These are phyloP conservation scores for Teratosphaeriaceae sp. DNA, from an alignment of 2,329 filamentous ascomycete species.

Conservation along the genomic window DNA sequence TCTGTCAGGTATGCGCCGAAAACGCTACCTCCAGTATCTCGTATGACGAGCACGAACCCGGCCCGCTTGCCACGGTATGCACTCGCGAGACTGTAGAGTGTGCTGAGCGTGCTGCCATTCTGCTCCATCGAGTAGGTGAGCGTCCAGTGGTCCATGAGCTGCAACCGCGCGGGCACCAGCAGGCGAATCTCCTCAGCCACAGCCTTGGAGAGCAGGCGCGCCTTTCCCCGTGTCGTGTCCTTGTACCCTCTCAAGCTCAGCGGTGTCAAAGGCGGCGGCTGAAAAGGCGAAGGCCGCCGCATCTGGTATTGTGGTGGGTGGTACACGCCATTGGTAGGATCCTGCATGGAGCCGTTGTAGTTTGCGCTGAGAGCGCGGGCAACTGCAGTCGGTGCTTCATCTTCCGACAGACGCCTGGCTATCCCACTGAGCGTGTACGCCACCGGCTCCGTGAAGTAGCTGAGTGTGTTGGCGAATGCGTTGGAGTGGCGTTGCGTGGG, in stretches of 20 bases:
- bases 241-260: constrained; percentile 63
- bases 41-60: constrained; percentile 84
- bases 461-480: constrained; percentile 26
- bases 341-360: constrained; percentile 32
- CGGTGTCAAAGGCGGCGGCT: constrained; percentile 81
- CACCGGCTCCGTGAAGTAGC: constrained; percentile 45
- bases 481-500: constrained; percentile 20
- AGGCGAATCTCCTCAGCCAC: constrained; percentile 91
- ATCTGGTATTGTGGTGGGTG: constrained; percentile 38
- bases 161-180: constrained; percentile 77
- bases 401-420: constrained; percentile 40
- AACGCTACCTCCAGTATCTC: constrained; percentile 66
- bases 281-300: constrained; percentile 69
- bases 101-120: constrained; percentile 80
- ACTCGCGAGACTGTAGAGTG: constrained; percentile 75
- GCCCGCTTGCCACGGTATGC: constrained; percentile 61
- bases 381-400: constrained; percentile 33
- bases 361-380: constrained; percentile 31
- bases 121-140: constrained; percentile 86
- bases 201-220: constrained; percentile 61
- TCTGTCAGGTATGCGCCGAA: constrained; percentile 96
- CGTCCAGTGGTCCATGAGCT: constrained; percentile 81
- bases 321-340: constrained; percentile 46
- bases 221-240: constrained; percentile 51
- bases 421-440: constrained; percentile 43